A percentile compares a stretch with the other conserved stretches of the same genome.
Evolutionary conservation across 768 basidiomycete genomes (phyloP).

Genomic region (Hericium erinaceus): DNA sequence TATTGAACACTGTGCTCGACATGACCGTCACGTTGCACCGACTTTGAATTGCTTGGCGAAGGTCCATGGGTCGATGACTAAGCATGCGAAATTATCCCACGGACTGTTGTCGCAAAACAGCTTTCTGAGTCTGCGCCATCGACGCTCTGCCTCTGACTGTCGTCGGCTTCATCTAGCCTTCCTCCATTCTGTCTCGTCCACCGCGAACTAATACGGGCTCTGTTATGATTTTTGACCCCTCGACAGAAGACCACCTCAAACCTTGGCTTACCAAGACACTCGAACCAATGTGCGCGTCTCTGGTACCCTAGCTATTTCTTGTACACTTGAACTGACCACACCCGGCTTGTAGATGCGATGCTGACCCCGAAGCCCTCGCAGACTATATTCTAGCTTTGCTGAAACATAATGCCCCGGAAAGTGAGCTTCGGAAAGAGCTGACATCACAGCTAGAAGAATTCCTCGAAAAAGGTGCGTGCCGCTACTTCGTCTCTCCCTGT

Average conservation of each 20-base stretch:
- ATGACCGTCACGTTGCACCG: no score
- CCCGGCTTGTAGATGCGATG: constrained; percentile 67
- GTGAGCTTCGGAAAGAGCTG: constrained; percentile 76
- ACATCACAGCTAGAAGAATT: constrained; percentile 80
- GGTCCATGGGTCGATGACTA: no score
- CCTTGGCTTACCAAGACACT: constrained; percentile 84
- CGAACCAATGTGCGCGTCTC: constrained; percentile 71
- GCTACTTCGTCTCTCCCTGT: constrained; percentile 8
- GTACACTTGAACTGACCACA: constrained; percentile 6
- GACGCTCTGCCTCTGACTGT: no score
- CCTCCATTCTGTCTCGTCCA: no score
- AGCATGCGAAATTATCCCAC: no score
- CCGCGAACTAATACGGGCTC: no score
- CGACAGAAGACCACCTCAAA: constrained; percentile 60
- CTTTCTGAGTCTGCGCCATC: no score
- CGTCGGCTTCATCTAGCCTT: no score
- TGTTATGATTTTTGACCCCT: constrained; percentile 60
- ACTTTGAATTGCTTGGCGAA: no score
- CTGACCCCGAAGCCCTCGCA: constrained; percentile 86
- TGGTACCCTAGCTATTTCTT: constrained; percentile 3
- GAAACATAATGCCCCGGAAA: constrained; percentile 79
- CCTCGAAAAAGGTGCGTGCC: constrained; percentile 69
- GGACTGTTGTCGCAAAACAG: no score
- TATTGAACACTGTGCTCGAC: no score
- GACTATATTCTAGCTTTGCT: constrained; percentile 92